Conservation (phyloP, 139 green algal species). For the Chlorella sp. region DNA sequence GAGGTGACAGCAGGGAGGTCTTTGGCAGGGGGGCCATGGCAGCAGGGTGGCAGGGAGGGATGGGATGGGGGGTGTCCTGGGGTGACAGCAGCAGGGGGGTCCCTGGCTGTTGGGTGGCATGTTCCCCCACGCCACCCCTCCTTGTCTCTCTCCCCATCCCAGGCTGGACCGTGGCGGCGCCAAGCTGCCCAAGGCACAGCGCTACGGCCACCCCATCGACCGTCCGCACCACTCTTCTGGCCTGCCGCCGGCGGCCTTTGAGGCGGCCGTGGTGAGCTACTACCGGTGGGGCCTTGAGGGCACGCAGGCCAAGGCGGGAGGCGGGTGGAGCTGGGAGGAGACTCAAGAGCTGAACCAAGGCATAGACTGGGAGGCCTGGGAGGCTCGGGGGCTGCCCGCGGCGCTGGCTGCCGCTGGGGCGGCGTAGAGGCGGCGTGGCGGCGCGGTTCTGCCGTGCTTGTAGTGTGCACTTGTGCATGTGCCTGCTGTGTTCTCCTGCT, state of each 20-base stretch:
- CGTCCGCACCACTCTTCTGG: constrained; percentile 49
- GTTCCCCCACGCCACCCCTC: neutral
- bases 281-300: constrained; percentile 65
- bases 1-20: too few species aligned
- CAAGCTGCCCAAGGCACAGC: constrained; percentile 62
- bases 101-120: too few species aligned
- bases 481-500: too few species aligned
- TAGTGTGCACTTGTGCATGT: too few species aligned
- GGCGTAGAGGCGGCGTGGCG: neutral
- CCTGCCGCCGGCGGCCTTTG: constrained; percentile 45
- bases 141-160: neutral
- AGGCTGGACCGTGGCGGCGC: constrained; percentile 22
- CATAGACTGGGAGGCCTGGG: constrained; percentile 53
- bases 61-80: too few species aligned
- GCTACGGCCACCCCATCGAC: constrained; percentile 47
- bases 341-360: constrained; percentile 58
- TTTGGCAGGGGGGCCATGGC: too few species aligned
- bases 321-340: constrained; percentile 65
- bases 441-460: too few species aligned
- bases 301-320: constrained; percentile 42
- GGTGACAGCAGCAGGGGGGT: too few species aligned
- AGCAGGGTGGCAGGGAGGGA: too few species aligned
- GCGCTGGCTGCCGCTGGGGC: neutral
- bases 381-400: neutral
- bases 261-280: constrained; percentile 65